These are phyloP conservation scores for Claviceps spartinae DNA, from an alignment of 2,329 filamentous ascomycete genomes.

Conservation along the genomic window DNA sequence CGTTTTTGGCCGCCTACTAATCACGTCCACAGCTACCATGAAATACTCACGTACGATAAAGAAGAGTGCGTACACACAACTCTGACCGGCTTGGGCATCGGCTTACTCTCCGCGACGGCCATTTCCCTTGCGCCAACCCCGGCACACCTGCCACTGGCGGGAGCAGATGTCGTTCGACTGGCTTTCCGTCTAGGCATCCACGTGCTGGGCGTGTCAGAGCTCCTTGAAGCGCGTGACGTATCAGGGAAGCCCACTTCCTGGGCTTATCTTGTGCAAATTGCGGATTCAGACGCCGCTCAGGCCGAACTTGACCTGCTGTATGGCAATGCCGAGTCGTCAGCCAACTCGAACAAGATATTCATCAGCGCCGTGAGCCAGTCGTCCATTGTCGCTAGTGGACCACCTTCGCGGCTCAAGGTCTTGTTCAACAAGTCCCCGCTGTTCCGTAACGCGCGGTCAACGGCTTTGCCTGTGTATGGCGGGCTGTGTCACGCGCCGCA, in stretches of 20 bases:
- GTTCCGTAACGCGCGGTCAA: conserved; percentile 14
- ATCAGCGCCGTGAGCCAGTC: conserved; percentile 21
- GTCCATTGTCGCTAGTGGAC: conserved; percentile 25
- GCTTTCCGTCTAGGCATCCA: conserved; percentile 33
- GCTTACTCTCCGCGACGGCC: conserved; percentile 28
- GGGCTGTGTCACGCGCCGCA: conserved; percentile 27
- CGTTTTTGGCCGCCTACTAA: background rate
- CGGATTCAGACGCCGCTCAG: conserved; percentile 18
- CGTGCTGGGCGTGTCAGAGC: conserved; percentile 28
- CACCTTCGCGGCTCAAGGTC: conserved; percentile 14
- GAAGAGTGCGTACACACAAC: background rate
- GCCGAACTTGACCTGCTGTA: conserved; percentile 24
- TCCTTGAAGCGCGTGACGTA: conserved; percentile 23
- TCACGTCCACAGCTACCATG: background rate
- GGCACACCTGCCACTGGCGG: conserved; percentile 25
- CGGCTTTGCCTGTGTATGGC: conserved; percentile 23
- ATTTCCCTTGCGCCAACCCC: conserved; percentile 26
- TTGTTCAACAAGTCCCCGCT: conserved; percentile 15
- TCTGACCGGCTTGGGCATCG: conserved; percentile 30
- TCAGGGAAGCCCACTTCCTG: conserved; percentile 18
- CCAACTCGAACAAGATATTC: conserved; percentile 22
- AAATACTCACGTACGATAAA: background rate
- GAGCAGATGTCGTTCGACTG: conserved; percentile 26
- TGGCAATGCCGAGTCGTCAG: conserved; percentile 6
- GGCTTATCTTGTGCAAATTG: conserved; percentile 27